Conservation (phyloP, 1,139 yeast genomes). For the Pichia norvegensis region DNA sequence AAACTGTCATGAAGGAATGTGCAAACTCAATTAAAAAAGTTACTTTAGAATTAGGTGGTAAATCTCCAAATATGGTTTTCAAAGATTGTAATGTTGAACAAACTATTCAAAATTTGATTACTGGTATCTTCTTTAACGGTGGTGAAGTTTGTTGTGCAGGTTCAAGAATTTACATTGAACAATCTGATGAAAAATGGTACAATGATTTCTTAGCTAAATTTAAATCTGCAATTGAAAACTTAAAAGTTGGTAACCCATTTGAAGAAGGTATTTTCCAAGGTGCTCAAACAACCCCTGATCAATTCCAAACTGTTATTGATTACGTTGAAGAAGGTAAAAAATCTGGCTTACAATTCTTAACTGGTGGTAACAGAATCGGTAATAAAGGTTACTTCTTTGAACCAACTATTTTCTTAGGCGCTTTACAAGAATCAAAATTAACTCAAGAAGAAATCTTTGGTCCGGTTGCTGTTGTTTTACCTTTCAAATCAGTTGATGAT, state of each 20-base stretch:
- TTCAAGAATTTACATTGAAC: constrained; percentile 69
- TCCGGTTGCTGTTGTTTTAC: constrained; percentile 70
- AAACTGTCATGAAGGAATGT: constrained; percentile 64
- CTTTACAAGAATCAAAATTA: constrained; percentile 56
- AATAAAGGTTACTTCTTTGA: constrained; percentile 67
- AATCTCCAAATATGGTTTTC: constrained; percentile 74
- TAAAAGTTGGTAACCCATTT: constrained; percentile 71
- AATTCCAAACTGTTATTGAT: constrained; percentile 64
- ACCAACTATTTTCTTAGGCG: constrained; percentile 76
- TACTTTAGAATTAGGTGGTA: constrained; percentile 81
- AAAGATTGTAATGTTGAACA: constrained; percentile 61
- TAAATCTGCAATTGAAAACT: constrained; percentile 44
- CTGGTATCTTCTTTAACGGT: constrained; percentile 69
- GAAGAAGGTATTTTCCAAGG: constrained; percentile 70
- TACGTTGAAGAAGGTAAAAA: constrained; percentile 66
- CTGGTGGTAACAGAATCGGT: constrained; percentile 70
- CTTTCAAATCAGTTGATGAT: constrained; percentile 67
- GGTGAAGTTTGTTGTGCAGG: constrained; percentile 92
- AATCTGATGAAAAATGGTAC: constrained; percentile 47
- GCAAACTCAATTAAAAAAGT: constrained; percentile 68
- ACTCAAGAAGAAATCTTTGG: constrained; percentile 83
- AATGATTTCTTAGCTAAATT: constrained; percentile 55
- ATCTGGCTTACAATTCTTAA: constrained; percentile 66
- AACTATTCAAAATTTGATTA: constrained; percentile 53
- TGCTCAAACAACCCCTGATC: constrained; percentile 73